phyloP scores from a whole-genome alignment of 257 asterid genomes.

The Nicotiana undulata region DNA sequence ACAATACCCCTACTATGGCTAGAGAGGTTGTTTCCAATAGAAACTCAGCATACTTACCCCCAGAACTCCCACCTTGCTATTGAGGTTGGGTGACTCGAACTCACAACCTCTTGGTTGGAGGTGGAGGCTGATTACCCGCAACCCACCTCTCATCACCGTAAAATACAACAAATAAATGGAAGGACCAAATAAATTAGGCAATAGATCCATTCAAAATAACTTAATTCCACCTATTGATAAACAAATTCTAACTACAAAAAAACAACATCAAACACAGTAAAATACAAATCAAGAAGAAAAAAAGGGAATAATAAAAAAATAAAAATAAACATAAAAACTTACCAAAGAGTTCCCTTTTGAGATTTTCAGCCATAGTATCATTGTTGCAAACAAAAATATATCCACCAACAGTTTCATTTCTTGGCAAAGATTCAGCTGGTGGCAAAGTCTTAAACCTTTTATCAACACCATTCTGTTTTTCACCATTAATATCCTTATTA shows the following conservation, averaged over 20 bases:
- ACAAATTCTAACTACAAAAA: not conserved
- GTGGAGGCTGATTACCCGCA: too few relatives aligned
- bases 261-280: not conserved
- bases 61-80: too few relatives aligned
- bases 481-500: conserved; percentile 32
- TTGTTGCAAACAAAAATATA: conserved; percentile 95
- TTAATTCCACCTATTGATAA: not conserved
- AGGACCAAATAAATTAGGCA: not conserved
- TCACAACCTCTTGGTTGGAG: too few relatives aligned
- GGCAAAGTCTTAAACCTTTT: conserved; percentile 97
- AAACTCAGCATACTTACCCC: too few relatives aligned
- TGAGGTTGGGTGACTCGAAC: too few relatives aligned
- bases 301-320: not conserved
- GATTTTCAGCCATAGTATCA: conserved; percentile 96
- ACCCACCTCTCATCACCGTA: too few relatives aligned
- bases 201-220: not conserved
- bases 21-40: too few relatives aligned
- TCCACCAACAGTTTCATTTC: conserved; percentile 92
- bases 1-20: too few relatives aligned
- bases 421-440: conserved; percentile 83
- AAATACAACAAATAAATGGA: too few relatives aligned
- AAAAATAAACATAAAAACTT: conserved; percentile 2
- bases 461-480: conserved; percentile 47
- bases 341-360: conserved; percentile 93
- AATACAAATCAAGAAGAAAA: not conserved